Conservation (phyloP, 2,329 filamentous ascomycete species). For the Colletotrichum orchidophilum region DNA sequence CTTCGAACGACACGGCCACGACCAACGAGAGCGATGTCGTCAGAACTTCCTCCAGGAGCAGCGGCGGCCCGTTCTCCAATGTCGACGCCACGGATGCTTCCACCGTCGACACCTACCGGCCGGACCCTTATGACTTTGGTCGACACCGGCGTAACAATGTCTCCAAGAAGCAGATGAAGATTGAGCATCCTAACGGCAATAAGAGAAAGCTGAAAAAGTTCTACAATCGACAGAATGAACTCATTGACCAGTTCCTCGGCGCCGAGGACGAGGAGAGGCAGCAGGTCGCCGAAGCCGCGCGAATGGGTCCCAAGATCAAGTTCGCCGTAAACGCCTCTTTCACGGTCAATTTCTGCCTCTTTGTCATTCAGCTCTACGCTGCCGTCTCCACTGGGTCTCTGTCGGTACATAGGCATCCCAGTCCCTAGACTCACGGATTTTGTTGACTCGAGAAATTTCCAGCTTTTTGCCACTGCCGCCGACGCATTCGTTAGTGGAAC, state of each 20-base stretch:
- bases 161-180: constrained; percentile 56
- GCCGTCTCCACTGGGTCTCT: constrained; percentile 67
- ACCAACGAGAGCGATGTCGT: constrained; percentile 2
- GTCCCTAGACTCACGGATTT: background rate
- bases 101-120: constrained; percentile 28
- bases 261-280: constrained; percentile 64
- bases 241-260: constrained; percentile 63
- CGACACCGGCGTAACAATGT: constrained; percentile 51
- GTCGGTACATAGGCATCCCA: constrained; percentile 43
- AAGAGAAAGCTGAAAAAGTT: constrained; percentile 55
- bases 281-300: constrained; percentile 58
- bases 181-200: constrained; percentile 56
- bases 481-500: constrained; percentile 64
- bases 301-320: constrained; percentile 60
- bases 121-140: constrained; percentile 51
- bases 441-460: constrained; percentile 24
- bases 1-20: background rate
- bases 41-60: constrained; percentile 1
- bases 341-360: constrained; percentile 61
- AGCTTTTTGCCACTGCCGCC: constrained; percentile 71
- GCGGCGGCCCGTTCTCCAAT: background rate
- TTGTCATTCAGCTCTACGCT: constrained; percentile 67
- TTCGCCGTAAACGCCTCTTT: constrained; percentile 64
- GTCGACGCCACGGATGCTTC: constrained; percentile 13
- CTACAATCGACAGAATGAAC: constrained; percentile 57